Evolutionary conservation across 2,329 filamentous ascomycete genomes (phyloP), one percentile per base, ranked within the genome.

Genomic region (Monilinia aucupariae): DNA sequence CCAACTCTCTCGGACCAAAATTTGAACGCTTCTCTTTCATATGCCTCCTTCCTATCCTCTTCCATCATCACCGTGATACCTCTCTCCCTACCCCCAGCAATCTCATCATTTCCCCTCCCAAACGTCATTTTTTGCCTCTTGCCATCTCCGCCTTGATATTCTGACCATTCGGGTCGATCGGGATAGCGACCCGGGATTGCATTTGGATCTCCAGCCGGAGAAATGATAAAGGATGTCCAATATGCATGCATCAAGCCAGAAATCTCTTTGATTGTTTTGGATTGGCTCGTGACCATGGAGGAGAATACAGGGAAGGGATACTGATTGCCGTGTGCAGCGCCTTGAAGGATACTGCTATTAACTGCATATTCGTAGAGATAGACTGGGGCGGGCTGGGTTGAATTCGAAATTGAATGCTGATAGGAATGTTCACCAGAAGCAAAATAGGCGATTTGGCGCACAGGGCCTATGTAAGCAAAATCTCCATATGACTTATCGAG

Each of bases 401-500:
- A 39, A 48, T 9, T 48, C 9, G 60, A 49, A 2, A 3, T 5
- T n/a, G 25, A 17, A 12, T 32, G 1, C 4, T 56, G 1, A 9
- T 55, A 50, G 2, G 7, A 17, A 52, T 63, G 69, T 25, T 67
- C 56, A 15, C 54, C 64, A n/a, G 71, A 69, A 5, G 71, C 71
- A 34, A 77, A 77, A 61, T 81, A 76, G 0, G 82, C 84, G 0
- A 82, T 84, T 71, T 87, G 83, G 3, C 86, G 76, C 0, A 88
- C 83, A 0, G 86, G 85, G 27, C 82, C 83, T 54, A 86, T 82
- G 69, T 88, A 88, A 0, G 84, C 85, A 69, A 85, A 88, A 69
- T 88, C 82, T 0, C 79, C 82, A 71, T 88, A 88, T 0, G 83
- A 83, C 12, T 82, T 81, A 68, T 85, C 82, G 3, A 86, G 74